Percentiles rank a stretch among this genome's conserved stretches.
Conservation (phyloP, 169 alveolate genomes). For the Plasmodium yoelii region DNA sequence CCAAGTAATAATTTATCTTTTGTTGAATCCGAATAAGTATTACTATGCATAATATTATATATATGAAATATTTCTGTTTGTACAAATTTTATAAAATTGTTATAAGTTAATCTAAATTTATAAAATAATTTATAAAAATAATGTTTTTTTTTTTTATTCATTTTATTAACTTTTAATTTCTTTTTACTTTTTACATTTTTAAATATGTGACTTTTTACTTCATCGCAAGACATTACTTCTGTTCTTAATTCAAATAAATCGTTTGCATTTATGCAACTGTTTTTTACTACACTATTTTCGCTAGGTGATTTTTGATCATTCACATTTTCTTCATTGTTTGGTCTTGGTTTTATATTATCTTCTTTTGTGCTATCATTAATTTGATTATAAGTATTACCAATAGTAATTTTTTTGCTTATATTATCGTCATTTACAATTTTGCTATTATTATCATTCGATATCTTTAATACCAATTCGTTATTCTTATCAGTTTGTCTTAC, state of each 20-base stretch:
- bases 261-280: neutral
- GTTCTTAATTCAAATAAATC: conserved; percentile 67
- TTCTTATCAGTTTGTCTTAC: too few species aligned
- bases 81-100: conserved; percentile 32
- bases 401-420: too few species aligned
- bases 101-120: conserved; percentile 57
- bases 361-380: too few species aligned
- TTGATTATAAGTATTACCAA: too few species aligned
- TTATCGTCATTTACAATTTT: too few species aligned
- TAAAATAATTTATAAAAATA: conserved; percentile 66
- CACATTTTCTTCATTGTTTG: too few species aligned
- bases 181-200: conserved; percentile 42
- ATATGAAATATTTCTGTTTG: conserved; percentile 70
- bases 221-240: conserved; percentile 60
- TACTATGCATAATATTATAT: conserved; percentile 61
- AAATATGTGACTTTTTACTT: conserved; percentile 66
- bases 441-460: neutral
- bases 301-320: too few species aligned
- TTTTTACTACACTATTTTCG: neutral
- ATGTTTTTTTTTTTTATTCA: conserved; percentile 60
- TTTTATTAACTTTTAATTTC: conserved; percentile 49
- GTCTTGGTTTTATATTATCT: too few species aligned
- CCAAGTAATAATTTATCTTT: conserved; percentile 59
- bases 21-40: conserved; percentile 28
- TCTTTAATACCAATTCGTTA: neutral